Conservation (phyloP, 2,329 filamentous ascomycete species). For the Curvularia hawaiiensis region DNA sequence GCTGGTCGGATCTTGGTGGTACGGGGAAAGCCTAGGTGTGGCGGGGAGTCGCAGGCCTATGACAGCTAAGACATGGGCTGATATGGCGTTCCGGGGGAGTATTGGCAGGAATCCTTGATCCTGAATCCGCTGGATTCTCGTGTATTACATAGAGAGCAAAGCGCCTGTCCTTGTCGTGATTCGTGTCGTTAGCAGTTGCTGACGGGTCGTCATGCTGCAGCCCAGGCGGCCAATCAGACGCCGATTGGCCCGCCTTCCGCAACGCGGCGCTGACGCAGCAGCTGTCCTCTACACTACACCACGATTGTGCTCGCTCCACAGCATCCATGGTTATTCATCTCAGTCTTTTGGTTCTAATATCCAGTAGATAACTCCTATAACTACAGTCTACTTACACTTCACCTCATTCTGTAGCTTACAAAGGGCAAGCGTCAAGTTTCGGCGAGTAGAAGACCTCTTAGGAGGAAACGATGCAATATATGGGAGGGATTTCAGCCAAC, state of each 20-base stretch:
- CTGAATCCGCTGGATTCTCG: background rate
- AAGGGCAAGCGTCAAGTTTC: background rate
- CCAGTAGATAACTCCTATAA: background rate
- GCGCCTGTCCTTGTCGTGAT: constrained; percentile 11
- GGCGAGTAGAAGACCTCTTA: background rate
- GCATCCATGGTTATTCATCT: background rate
- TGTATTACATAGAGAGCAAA: background rate
- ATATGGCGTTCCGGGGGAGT: background rate
- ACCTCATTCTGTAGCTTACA: background rate
- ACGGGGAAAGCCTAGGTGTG: constrained; percentile 28
- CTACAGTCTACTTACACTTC: background rate
- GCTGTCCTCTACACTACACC: background rate
- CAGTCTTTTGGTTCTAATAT: background rate
- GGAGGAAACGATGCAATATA: background rate
- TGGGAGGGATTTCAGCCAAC: background rate
- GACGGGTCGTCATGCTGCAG: constrained; percentile 17
- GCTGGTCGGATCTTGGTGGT: constrained; percentile 28
- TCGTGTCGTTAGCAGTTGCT: constrained; percentile 26
- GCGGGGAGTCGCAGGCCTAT: constrained; percentile 22
- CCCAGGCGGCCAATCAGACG: constrained; percentile 17
- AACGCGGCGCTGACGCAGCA: constrained; percentile 1
- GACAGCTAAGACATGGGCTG: background rate
- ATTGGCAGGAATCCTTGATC: background rate
- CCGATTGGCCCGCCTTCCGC: constrained; percentile 15
- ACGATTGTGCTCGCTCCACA: background rate